These are phyloP conservation scores for Mycena filopes DNA, from an alignment of 768 basidiomycete species.

Conservation along the genomic window DNA sequence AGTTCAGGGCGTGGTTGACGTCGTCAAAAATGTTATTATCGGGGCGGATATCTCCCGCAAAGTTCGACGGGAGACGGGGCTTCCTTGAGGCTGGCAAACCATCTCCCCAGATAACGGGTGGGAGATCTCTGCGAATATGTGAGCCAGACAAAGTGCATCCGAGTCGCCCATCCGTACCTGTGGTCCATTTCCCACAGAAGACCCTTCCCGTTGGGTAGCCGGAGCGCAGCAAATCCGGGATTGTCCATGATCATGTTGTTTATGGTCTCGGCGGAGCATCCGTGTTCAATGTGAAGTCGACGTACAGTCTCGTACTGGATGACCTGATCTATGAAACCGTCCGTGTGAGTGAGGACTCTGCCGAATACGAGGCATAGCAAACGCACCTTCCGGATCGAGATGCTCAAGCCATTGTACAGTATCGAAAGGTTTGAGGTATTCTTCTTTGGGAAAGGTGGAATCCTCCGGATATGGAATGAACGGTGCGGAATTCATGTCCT, in stretches of 20 bases:
- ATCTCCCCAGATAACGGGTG: too few species aligned
- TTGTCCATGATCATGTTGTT: slow-evolving; percentile 38
- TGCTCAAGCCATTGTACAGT: neutral
- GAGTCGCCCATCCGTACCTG: too few species aligned
- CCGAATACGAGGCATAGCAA: neutral
- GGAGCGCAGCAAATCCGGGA: slow-evolving; percentile 40
- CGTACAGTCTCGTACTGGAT: slow-evolving; percentile 58
- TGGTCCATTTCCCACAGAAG: slow-evolving; percentile 50
- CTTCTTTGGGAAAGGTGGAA: neutral
- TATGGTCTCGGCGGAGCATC: slow-evolving; percentile 47
- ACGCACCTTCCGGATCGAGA: neutral
- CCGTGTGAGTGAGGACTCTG: neutral
- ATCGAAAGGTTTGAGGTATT: neutral
- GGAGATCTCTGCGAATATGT: too few species aligned
- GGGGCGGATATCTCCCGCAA: too few species aligned
- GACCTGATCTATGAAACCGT: slow-evolving; percentile 53
- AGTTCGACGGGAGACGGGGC: too few species aligned
- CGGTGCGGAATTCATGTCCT: neutral
- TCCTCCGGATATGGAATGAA: slow-evolving; percentile 8
- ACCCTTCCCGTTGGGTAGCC: slow-evolving; percentile 42
- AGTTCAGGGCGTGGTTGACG: too few species aligned
- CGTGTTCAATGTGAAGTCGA: slow-evolving; percentile 46
- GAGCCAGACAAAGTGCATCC: too few species aligned
- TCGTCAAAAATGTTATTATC: too few species aligned
- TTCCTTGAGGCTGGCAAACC: too few species aligned